A percentile compares a stretch with the other conserved stretches of the same genome.
Evolutionary conservation across 257 asterid genomes (phyloP).

Genomic region (Sherardia arvensis): DNA sequence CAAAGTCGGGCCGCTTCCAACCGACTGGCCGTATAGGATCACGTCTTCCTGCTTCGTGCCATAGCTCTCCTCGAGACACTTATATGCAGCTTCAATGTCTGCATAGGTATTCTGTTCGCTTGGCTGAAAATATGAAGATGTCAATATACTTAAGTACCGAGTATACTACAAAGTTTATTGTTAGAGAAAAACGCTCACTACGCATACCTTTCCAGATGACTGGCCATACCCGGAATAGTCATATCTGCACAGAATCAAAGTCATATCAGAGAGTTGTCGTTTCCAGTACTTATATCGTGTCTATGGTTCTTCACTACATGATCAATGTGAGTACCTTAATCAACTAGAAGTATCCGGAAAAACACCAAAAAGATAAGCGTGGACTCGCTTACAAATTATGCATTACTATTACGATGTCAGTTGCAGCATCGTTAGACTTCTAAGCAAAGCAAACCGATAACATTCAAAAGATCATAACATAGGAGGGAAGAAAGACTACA

Average conservation of each 20-base stretch:
- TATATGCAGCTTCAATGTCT: slow-evolving; percentile 39
- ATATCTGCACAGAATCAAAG: slow-evolving; percentile 44
- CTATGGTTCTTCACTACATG: background rate
- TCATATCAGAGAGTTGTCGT: slow-evolving; percentile 15
- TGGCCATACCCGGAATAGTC: slow-evolving; percentile 96
- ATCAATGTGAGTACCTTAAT: background rate
- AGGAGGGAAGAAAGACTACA: background rate
- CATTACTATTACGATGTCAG: background rate
- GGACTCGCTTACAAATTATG: background rate
- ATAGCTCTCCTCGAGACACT: slow-evolving; percentile 41
- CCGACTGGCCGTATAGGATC: slow-evolving; percentile 40
- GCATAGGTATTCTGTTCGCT: slow-evolving; percentile 41
- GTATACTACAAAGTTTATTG: background rate
- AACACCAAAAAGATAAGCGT: background rate
- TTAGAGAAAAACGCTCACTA: background rate
- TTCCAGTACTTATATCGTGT: background rate
- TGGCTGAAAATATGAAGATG: slow-evolving; percentile 22
- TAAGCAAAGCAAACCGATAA: background rate
- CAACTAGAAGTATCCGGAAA: background rate
- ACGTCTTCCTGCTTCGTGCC: slow-evolving; percentile 39
- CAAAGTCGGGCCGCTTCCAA: slow-evolving; percentile 43
- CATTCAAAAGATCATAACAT: background rate
- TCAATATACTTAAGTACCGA: too few relatives aligned
- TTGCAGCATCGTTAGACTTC: too few relatives aligned
- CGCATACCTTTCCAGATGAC: slow-evolving; percentile 80